These are phyloP conservation scores for Nicotiana benthamiana DNA, from an alignment of 257 asterid genomes.

Conservation along the genomic window DNA sequence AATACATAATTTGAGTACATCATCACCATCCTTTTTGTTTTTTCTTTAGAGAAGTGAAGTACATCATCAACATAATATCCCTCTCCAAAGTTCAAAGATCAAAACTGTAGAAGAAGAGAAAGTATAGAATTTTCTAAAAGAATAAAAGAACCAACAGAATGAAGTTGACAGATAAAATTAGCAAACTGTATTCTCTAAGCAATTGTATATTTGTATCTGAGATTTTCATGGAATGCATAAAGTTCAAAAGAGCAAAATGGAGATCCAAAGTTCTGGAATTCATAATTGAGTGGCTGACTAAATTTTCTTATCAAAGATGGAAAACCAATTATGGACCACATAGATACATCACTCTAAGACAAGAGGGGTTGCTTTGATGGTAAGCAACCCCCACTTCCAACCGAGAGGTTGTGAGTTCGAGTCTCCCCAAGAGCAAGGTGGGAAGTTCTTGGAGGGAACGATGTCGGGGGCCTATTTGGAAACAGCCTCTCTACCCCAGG, in stretches of 20 bases:
- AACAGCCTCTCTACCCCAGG: too few species aligned
- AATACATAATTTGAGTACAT: background rate
- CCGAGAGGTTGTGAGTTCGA: too few species aligned
- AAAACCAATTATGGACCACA: background rate
- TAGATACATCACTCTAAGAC: too few species aligned
- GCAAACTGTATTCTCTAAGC: background rate
- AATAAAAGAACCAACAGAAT: background rate
- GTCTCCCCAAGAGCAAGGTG: too few species aligned
- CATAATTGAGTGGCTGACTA: background rate
- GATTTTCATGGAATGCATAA: slow-evolving; percentile 1
- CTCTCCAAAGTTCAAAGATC: background rate
- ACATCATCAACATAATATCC: background rate
- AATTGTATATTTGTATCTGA: background rate
- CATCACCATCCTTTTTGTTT: background rate
- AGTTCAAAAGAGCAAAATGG: background rate
- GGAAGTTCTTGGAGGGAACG: too few species aligned
- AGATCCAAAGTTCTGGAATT: background rate
- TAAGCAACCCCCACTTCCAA: too few species aligned
- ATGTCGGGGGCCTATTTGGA: too few species aligned
- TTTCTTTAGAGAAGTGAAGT: background rate
- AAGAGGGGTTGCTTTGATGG: too few species aligned
- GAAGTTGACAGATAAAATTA: background rate
- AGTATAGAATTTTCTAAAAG: background rate
- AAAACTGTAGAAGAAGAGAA: background rate
- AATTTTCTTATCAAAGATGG: background rate